Conservation (phyloP, 192 early-diverging fungal genomes). For the Backusella tarrabulga region DNA sequence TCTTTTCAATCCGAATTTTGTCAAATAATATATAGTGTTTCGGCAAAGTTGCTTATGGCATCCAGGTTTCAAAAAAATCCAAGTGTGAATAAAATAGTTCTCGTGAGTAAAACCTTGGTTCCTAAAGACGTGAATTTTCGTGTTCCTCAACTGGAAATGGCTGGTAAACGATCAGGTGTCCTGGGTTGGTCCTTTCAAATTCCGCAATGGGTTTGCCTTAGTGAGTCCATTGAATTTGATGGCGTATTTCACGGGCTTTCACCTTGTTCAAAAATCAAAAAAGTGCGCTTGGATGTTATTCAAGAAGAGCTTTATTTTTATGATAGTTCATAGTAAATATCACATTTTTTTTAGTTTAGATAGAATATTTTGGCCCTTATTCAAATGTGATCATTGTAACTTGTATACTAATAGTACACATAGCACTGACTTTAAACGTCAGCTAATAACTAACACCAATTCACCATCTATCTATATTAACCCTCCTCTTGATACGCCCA, state of each 20-base stretch:
- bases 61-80: conserved; percentile 26
- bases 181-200: conserved; percentile 31
- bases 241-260: conserved; percentile 10
- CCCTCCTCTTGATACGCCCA: conserved; percentile 22
- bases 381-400: not conserved
- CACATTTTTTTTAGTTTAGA: not conserved
- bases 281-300: conserved; percentile 29
- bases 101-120: conserved; percentile 26
- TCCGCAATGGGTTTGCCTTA: conserved; percentile 27
- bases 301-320: conserved; percentile 37
- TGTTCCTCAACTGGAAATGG: conserved; percentile 24
- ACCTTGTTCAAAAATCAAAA: conserved; percentile 1
- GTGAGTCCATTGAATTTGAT: conserved; percentile 20
- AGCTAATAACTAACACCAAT: conserved; percentile 11
- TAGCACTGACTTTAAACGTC: conserved; percentile 12
- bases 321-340: conserved; percentile 10
- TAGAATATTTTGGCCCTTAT: not conserved
- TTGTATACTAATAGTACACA: not conserved
- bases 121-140: conserved; percentile 29
- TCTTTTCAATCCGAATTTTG: conserved; percentile 22
- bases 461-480: conserved; percentile 20
- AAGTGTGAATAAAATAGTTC: not conserved
- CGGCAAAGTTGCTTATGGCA: conserved; percentile 18
- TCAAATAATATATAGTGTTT: conserved; percentile 14
- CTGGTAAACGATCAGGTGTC: conserved; percentile 17